Evolutionary conservation across 495 filamentous ascomycete species (phyloP), one percentile per base, ranked within the genome.

Genomic region (Daldinia decipiens): DNA sequence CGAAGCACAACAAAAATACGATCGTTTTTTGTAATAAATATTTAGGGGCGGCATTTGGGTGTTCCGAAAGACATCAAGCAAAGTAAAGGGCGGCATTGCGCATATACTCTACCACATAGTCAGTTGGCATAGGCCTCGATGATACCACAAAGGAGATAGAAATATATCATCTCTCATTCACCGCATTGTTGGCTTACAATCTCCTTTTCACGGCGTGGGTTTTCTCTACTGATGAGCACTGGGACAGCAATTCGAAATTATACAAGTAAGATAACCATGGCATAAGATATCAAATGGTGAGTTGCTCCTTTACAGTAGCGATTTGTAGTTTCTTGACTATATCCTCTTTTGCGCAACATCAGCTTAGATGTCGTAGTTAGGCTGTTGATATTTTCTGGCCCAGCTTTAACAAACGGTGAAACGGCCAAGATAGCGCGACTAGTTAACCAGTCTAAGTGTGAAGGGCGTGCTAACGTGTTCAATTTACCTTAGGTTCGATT

Each of bases 11-110:
- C 13, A 13, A 31, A 57, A 58, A n/a, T 53, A 72, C 65, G 34
- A 31, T 72, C 64, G 61, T 65, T 68, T 72, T 68, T 72, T 72
- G 65, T 68, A 72, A 68, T 72, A 64, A 62, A 61, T 31, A 65
- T 65, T 72, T 59, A 39, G 64, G 56, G 13, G 59, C 21, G 26
- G 65, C 53, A 52, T 29, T 50, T 50, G 65, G 36, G 55, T 59
- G 47, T 55, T 31, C 21, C n/a, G 60, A 59, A 59, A 68, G 70
- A 68, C 68, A 72, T 60, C 70, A 72, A 59, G 40, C 55, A 67
- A 72, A 61, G 57, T 24, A 67, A 52, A 45, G 50, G 54, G 51
- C 13, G 38, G 60, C 65, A 68, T 68, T 62, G 60, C 65, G 34
- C 61, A 61, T 67, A 58, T 52, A 61, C 31, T 26, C 53, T 52